Percentiles rank a stretch among this genome's conserved stretches.
phyloP scores from a whole-genome alignment of 768 basidiomycete genomes.

The Artomyces pyxidatus region DNA sequence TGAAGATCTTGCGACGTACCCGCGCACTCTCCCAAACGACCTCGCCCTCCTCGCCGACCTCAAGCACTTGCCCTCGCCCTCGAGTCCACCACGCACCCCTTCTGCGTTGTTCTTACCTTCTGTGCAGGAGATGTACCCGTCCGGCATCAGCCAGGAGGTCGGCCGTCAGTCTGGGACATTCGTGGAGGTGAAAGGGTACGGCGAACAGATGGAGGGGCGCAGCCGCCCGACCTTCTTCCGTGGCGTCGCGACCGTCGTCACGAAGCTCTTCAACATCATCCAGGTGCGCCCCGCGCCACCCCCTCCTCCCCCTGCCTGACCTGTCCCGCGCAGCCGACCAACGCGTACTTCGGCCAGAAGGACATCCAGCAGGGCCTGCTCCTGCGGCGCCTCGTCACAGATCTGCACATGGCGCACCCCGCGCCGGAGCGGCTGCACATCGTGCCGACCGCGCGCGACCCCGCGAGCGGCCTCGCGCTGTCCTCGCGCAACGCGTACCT shows the following conservation, averaged over 20 bases:
- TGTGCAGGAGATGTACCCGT: constrained; percentile 85
- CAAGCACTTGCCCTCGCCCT: constrained; percentile 14
- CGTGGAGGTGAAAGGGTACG: constrained; percentile 85
- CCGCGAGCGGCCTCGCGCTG: constrained; percentile 63
- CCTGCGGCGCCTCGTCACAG: constrained; percentile 66
- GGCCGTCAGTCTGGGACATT: constrained; percentile 78
- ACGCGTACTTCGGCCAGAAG: constrained; percentile 90
- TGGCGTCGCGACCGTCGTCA: constrained; percentile 91
- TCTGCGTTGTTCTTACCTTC: constrained; percentile 76
- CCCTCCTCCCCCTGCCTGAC: background rate
- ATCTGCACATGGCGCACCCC: constrained; percentile 79
- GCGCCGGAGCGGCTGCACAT: constrained; percentile 69
- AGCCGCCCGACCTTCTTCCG: constrained; percentile 89
- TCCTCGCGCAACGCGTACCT: constrained; percentile 91
- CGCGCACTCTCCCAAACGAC: constrained; percentile 76
- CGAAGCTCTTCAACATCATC: constrained; percentile 89
- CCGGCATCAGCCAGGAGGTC: constrained; percentile 76
- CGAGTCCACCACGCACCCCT: constrained; percentile 30
- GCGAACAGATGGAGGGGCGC: constrained; percentile 87
- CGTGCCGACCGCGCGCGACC: constrained; percentile 73
- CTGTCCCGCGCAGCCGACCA: constrained; percentile 57
- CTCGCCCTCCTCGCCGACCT: constrained; percentile 48
- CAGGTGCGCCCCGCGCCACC: constrained; percentile 47
- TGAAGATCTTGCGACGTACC: constrained; percentile 89
- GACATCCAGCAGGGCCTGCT: constrained; percentile 81